phyloP scores from a whole-genome alignment of 169 alveolate genomes.

The Perkinsus marinus region DNA sequence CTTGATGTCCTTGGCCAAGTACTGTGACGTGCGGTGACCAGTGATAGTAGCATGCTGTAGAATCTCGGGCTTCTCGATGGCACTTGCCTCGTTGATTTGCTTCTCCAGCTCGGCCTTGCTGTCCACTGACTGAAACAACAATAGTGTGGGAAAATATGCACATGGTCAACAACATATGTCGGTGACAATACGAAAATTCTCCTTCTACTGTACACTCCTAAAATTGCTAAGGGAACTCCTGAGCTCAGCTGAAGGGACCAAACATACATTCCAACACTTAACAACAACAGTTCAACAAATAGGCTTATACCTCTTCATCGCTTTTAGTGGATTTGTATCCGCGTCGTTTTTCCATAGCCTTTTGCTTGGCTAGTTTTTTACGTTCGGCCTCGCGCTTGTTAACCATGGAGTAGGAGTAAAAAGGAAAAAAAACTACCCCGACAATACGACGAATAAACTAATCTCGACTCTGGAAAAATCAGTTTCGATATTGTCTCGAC shows the following conservation, averaged over 20 bases:
- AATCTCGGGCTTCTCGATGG: background rate
- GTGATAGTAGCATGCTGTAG: background rate
- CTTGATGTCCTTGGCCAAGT: slow-evolving; percentile 28
- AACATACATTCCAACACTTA: too few species aligned
- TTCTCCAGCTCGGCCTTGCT: background rate
- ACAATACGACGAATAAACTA: too few species aligned
- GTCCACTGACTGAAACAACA: background rate
- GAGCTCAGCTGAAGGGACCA: too few species aligned
- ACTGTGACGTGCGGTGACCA: background rate
- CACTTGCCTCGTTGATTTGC: background rate
- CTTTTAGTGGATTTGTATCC: background rate
- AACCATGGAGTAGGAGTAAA: background rate
- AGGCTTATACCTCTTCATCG: background rate
- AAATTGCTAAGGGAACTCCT: too few species aligned
- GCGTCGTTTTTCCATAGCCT: background rate
- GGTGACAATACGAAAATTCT: too few species aligned
- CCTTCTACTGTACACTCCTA: too few species aligned
- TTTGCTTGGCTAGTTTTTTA: background rate
- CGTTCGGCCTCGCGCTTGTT: background rate
- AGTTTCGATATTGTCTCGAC: too few species aligned
- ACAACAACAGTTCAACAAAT: too few species aligned
- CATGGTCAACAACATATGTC: too few species aligned
- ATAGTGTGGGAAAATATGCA: too few species aligned
- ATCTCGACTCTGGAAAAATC: too few species aligned
- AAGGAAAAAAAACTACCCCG: background rate